A percentile compares a stretch with the other conserved stretches of the same genome.
These are phyloP conservation scores for Sedum album DNA, from an alignment of 164 flowering plant species.

Conservation along the genomic window DNA sequence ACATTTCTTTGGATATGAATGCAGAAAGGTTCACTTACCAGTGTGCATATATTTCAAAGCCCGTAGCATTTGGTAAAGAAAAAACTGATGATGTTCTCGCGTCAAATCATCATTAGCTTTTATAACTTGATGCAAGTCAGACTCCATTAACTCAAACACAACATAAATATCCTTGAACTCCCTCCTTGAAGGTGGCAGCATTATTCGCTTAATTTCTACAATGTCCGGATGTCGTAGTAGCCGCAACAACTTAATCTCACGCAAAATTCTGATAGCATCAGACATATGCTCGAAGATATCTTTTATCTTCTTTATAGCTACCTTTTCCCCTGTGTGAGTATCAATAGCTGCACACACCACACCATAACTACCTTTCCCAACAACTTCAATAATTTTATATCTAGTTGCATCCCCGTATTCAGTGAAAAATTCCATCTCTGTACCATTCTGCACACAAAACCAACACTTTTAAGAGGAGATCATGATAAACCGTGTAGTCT, in stretches of 20 bases:
- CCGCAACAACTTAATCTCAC: constrained; percentile 4
- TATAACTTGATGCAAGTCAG: constrained; percentile 6
- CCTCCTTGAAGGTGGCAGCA: constrained; percentile 5
- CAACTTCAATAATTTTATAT: constrained; percentile 6
- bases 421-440: constrained; percentile 4
- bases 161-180: constrained; percentile 7
- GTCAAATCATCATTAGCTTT: constrained; percentile 8
- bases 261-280: constrained; percentile 8
- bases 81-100: constrained; percentile 7
- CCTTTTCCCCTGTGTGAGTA: constrained; percentile 4
- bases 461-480: not conserved
- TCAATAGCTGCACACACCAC: constrained; percentile 7
- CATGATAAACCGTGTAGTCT: not conserved
- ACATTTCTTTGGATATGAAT: not conserved
- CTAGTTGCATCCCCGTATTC: constrained; percentile 4
- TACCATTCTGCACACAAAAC: not conserved
- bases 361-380: constrained; percentile 6
- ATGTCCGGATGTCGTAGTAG: not conserved
- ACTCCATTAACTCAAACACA: constrained; percentile 6
- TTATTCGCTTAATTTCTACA: constrained; percentile 3
- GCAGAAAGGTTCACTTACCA: not conserved
- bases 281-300: constrained; percentile 2
- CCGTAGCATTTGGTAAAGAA: constrained; percentile 1
- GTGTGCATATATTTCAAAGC: constrained; percentile 8
- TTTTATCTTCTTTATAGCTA: constrained; percentile 2